Evolutionary conservation across 2,329 filamentous ascomycete genomes (phyloP).

Genomic region (Corinectria fuckeliana): DNA sequence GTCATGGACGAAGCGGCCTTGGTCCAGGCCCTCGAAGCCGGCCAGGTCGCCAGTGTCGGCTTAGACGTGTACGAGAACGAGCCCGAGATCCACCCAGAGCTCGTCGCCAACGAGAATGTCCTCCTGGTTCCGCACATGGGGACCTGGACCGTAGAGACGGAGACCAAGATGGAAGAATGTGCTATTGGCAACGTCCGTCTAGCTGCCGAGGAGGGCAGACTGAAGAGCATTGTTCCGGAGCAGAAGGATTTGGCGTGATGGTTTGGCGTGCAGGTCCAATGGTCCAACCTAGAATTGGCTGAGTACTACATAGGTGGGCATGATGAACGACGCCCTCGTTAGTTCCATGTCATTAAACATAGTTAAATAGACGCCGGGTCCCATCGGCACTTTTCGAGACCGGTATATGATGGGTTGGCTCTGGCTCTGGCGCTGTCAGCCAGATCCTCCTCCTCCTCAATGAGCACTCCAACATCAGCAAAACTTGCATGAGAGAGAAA

Average conservation of each 20-base stretch:
- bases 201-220: slow-evolving; percentile 65
- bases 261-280: no score
- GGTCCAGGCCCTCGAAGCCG: slow-evolving; percentile 72
- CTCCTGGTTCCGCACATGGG: slow-evolving; percentile 86
- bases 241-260: slow-evolving; percentile 53
- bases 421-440: no score
- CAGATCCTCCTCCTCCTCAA: neutral
- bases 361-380: neutral
- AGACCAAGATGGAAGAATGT: slow-evolving; percentile 76
- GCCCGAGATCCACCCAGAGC: slow-evolving; percentile 74
- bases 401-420: no score
- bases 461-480: neutral
- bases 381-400: neutral
- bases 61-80: slow-evolving; percentile 87
- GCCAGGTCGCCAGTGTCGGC: slow-evolving; percentile 73
- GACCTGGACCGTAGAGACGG: slow-evolving; percentile 75
- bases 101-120: slow-evolving; percentile 73
- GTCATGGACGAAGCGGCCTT: slow-evolving; percentile 84
- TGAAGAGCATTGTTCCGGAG: slow-evolving; percentile 76
- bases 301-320: neutral
- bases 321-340: neutral
- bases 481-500: slow-evolving; percentile 21
- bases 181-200: slow-evolving; percentile 72
- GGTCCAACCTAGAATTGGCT: no score
- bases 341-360: neutral